These are phyloP conservation scores for Aspergillus pseudoterreus DNA, from an alignment of 2,329 filamentous ascomycete species.

Conservation along the genomic window DNA sequence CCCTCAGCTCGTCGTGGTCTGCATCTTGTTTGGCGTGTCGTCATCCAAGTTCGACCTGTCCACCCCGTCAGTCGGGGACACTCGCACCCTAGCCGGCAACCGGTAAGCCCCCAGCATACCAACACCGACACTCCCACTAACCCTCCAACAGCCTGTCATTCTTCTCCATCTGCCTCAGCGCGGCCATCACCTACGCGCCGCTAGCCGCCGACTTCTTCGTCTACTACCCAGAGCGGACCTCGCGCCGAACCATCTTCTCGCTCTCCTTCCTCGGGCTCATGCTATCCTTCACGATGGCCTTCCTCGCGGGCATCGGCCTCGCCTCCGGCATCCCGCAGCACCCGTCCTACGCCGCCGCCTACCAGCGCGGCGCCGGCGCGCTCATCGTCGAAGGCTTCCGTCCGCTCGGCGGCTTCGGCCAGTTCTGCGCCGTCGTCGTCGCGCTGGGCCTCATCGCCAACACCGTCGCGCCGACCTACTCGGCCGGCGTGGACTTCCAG, in stretches of 20 bases:
- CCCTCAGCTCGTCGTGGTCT: conserved; percentile 59
- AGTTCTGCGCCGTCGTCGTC: conserved; percentile 63
- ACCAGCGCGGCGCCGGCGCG: conserved; percentile 57
- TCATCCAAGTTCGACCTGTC: conserved; percentile 57
- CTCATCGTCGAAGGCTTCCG: conserved; percentile 61
- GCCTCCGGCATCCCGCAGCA: conserved; percentile 54
- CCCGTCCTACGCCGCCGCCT: conserved; percentile 55
- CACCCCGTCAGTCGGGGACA: conserved; percentile 49
- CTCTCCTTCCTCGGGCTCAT: conserved; percentile 57
- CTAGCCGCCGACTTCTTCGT: conserved; percentile 66
- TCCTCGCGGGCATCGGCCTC: conserved; percentile 60
- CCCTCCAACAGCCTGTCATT: conserved; percentile 54
- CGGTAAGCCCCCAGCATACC: conserved; percentile 21
- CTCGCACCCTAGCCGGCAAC: conserved; percentile 50
- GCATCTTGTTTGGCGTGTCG: conserved; percentile 60
- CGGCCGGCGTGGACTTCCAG: conserved; percentile 64
- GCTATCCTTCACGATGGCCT: conserved; percentile 58
- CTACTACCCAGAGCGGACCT: conserved; percentile 57
- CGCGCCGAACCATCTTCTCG: conserved; percentile 52
- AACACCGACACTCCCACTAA: neutral
- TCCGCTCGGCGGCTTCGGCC: conserved; percentile 59
- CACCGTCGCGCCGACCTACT: conserved; percentile 62
- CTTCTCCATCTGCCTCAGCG: conserved; percentile 65
- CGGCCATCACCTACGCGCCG: conserved; percentile 61
- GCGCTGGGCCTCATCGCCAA: conserved; percentile 64